These are phyloP conservation scores for Globisporangium middletonii DNA, from an alignment of 352 stramenopile genomes.

Conservation along the genomic window DNA sequence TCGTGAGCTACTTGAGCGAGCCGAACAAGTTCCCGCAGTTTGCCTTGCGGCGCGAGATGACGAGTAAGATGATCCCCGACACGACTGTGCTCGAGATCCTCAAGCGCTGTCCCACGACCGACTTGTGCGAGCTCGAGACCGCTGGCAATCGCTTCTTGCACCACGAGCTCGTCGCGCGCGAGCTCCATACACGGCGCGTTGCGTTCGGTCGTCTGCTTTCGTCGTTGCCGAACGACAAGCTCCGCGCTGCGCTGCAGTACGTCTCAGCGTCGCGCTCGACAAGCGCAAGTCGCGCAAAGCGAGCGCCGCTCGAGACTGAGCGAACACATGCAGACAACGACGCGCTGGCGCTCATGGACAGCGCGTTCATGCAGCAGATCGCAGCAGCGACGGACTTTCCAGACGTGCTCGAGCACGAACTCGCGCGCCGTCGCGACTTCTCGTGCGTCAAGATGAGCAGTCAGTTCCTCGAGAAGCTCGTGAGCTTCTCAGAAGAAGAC, in stretches of 20 bases:
- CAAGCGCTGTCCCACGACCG: slow-evolving; percentile 40
- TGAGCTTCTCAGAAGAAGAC: slow-evolving; percentile 76
- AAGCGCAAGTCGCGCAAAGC: not conserved
- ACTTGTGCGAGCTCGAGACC: slow-evolving; percentile 43
- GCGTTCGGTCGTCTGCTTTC: slow-evolving; percentile 47
- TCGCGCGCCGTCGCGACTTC: slow-evolving; percentile 57
- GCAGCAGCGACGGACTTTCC: slow-evolving; percentile 43
- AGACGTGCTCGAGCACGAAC: slow-evolving; percentile 52
- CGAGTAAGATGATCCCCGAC: slow-evolving; percentile 63
- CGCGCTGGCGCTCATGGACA: slow-evolving; percentile 14
- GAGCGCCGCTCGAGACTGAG: too few relatives aligned
- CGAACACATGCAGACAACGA: not conserved
- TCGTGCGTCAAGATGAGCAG: slow-evolving; percentile 71
- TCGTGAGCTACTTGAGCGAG: slow-evolving; percentile 54
- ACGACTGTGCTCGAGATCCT: slow-evolving; percentile 60
- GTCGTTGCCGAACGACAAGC: slow-evolving; percentile 49
- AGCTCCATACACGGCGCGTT: slow-evolving; percentile 59
- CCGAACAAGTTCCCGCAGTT: slow-evolving; percentile 48
- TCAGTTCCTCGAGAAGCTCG: slow-evolving; percentile 33
- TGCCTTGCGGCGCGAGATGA: slow-evolving; percentile 58
- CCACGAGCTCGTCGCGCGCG: slow-evolving; percentile 47
- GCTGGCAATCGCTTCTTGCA: slow-evolving; percentile 44
- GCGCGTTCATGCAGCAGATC: slow-evolving; percentile 29
- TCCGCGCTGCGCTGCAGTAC: slow-evolving; percentile 27
- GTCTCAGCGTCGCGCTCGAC: not conserved